Evolutionary conservation across 352 stramenopile species (phyloP), one percentile per base, ranked within the genome.

Genomic region (Bremia lactucae): DNA sequence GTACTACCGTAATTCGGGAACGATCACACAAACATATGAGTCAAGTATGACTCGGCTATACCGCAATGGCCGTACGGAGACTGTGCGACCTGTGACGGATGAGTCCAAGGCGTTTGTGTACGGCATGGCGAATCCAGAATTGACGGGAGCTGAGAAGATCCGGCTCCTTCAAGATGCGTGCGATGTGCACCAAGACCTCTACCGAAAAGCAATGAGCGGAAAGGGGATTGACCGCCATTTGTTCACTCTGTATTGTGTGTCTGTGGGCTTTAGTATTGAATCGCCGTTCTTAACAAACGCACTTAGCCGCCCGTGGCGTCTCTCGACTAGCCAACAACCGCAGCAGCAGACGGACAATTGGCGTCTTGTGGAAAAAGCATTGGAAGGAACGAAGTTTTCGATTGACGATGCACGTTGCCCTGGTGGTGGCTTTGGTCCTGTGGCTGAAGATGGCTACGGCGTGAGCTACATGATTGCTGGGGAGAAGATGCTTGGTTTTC

Each of bases 21-120:
- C 89, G 37, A 92, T 97, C 55, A 96, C 87, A 33, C 91, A 94
- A 42, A 98, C 94, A 4, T 98, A 98, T 60, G 95, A 98, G 67
- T 95, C 94, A 13, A 97, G 87, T 29, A 96, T 98, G 79, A 96
- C 95, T 21, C 81, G 94, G 15, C 57, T 94, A 36, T 98, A 97
- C 70, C 75, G 92, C 14, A 91, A 98, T 37, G 95, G 95, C 15
- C 83, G 95, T 20, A 98, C 95, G 0, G 89, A 95, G 49, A 94
- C 84, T 8, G 87, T 94, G n/a, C 81, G 84, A 25, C 73, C 90
- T 4, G 86, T 96, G 29, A 96, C 87, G 8, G 70, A 83, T 35
- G 85, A 87, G 35, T 96, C 28, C 15, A 90, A 86, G 52, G 82
- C 56, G 3, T 98, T 97, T 70, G 72, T 96, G 26, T 51, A 95